Conservation (phyloP, 495 filamentous ascomycete species). For the Xylona heveae region DNA sequence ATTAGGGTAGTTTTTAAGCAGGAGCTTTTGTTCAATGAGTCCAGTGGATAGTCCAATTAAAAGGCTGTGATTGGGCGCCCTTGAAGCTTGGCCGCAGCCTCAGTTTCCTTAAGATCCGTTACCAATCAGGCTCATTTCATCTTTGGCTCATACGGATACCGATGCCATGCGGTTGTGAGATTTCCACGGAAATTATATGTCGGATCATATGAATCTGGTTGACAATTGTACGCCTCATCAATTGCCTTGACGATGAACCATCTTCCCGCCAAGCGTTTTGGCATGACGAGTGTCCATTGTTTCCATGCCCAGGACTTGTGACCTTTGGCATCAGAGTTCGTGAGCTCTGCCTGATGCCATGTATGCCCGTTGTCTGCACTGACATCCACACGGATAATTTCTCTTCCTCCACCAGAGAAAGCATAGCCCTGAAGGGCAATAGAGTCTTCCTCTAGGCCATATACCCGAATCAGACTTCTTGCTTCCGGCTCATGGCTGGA, state of each 20-base stretch:
- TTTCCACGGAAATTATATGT: slow-evolving; percentile 34
- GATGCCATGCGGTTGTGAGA: slow-evolving; percentile 32
- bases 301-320: slow-evolving; percentile 32
- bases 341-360: slow-evolving; percentile 22
- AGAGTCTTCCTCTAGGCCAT: slow-evolving; percentile 14
- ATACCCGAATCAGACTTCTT: too few relatives aligned
- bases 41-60: too few relatives aligned
- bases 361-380: slow-evolving; percentile 20
- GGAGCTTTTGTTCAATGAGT: too few relatives aligned
- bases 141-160: too few relatives aligned
- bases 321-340: too few relatives aligned
- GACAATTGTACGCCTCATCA: slow-evolving; percentile 34
- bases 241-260: slow-evolving; percentile 35
- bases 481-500: slow-evolving; percentile 16
- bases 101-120: too few relatives aligned
- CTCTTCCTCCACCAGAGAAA: slow-evolving; percentile 23
- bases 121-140: too few relatives aligned
- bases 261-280: slow-evolving; percentile 17
- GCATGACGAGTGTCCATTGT: slow-evolving; percentile 25
- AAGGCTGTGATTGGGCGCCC: too few relatives aligned
- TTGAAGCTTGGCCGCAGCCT: too few relatives aligned
- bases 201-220: slow-evolving; percentile 26
- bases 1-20: too few relatives aligned
- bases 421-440: slow-evolving; percentile 24
- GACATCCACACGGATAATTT: slow-evolving; percentile 23